Conservation (phyloP, 2,329 filamentous ascomycete species). For the Colletotrichum kahawae region DNA sequence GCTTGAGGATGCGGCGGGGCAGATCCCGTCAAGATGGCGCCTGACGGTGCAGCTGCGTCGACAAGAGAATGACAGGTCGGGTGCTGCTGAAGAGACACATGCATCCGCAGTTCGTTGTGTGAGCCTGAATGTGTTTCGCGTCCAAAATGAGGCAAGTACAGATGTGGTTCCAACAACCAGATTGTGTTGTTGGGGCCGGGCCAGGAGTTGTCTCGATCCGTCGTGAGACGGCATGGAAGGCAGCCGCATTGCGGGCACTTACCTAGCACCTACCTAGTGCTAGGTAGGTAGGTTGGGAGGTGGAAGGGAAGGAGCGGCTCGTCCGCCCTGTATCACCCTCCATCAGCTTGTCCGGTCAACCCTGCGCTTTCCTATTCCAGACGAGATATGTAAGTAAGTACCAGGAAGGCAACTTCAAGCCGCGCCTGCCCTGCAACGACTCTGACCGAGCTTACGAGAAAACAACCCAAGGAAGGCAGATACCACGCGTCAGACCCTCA, state of each 20-base stretch:
- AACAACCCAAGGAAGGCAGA: neutral
- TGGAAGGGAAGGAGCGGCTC: neutral
- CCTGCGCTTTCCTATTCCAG: neutral
- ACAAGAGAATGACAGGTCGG: neutral
- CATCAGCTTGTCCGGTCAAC: neutral
- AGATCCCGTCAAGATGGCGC: neutral
- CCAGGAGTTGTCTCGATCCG: neutral
- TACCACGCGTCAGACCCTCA: neutral
- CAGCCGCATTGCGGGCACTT: neutral
- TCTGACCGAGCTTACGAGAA: neutral
- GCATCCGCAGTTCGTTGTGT: neutral
- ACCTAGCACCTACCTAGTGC: neutral
- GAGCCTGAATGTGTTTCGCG: neutral
- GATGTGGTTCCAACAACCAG: neutral
- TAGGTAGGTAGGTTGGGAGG: neutral
- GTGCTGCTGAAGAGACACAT: neutral
- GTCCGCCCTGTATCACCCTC: neutral
- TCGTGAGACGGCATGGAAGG: neutral
- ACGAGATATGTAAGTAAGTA: neutral
- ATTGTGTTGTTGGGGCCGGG: neutral
- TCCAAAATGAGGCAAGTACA: neutral
- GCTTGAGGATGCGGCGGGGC: neutral
- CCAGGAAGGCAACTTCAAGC: neutral
- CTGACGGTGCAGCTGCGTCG: neutral
- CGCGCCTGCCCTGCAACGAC: neutral